Base-by-base conservation (phyloP, 441 rosid genomes). In the Erodium chrysanthum region DNA sequence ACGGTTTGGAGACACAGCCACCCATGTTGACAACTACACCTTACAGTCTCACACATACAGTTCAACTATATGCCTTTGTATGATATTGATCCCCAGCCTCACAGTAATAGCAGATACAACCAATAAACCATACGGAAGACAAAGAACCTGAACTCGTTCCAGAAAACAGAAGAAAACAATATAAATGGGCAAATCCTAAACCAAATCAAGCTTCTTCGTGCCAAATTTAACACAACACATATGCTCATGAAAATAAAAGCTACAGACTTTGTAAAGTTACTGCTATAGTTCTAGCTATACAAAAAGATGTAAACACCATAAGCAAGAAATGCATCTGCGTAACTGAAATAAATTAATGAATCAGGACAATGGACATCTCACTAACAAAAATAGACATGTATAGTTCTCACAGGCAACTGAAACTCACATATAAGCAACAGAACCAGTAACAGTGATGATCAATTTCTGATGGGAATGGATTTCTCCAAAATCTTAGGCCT, bases 1-100 rank as follows among this genome's bases (percentile, higher is more conserved):
- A 69, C 7, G 80, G 73, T 3, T 86, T 75, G 3, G 98, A 93
- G 65, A 85, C 82, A 59, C 98, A 93, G 17, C 86, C 87, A 68
- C 98, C 98, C 98, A 93, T 92, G 61, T 21, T 62, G 69, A 67
- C 40, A 35, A 18, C 56, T 59, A 48, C 0, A 25, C 10, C 22
- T 15, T 68, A 68, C 58, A 17, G 48, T 20, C 9, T 12, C 61
- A 56, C 25, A 17, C 29, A 25, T 56, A 56, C 61, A 56, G 20
- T 14, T 18, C n/a, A 50, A 50, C 44, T 1, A 37, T 50, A 17
- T 50, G 17, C 7, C 58, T 50, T 14, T 17, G 21, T 14, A 50
- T 50, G 58, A 50, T 14, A 1, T 25, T 25, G 29, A 25, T 25
- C 58, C 58, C 21, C 18, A 14, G 17, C 54, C 17, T 46, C 15